Conservation (phyloP, 345 rosid genomes). For the Aquilaria malaccensis region DNA sequence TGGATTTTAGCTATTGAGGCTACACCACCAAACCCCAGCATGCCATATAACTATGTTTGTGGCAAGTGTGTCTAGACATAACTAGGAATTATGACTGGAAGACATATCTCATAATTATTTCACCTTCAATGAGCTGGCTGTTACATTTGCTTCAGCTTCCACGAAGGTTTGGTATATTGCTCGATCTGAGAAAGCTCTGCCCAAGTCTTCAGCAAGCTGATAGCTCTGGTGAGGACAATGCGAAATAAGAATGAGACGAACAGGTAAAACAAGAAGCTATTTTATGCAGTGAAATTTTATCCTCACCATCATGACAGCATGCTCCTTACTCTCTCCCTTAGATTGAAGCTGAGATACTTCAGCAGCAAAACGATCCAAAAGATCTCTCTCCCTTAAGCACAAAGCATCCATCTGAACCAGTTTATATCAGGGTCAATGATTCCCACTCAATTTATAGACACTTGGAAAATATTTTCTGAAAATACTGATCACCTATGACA, state of each 20-base stretch:
- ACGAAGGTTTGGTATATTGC: constrained; percentile 51
- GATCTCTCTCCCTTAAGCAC: constrained; percentile 83
- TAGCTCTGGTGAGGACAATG: constrained; percentile 39
- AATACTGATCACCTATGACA: neutral
- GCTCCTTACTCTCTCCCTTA: constrained; percentile 58
- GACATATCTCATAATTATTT: neutral
- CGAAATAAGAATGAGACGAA: constrained; percentile 5
- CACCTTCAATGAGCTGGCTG: constrained; percentile 65
- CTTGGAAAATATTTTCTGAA: too few relatives aligned
- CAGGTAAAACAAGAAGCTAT: constrained; percentile 5
- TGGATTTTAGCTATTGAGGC: too few relatives aligned
- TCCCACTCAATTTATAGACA: neutral
- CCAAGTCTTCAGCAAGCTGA: constrained; percentile 84
- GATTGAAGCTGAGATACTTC: constrained; percentile 59
- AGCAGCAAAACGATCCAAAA: constrained; percentile 51
- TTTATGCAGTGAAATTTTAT: constrained; percentile 6
- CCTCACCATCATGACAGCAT: constrained; percentile 52
- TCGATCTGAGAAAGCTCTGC: constrained; percentile 83
- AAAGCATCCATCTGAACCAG: constrained; percentile 50
- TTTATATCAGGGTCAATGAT: neutral
- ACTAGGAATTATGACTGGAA: too few relatives aligned
- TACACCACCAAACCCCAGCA: too few relatives aligned
- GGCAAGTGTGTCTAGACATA: too few relatives aligned
- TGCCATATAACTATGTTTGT: too few relatives aligned
- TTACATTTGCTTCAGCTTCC: constrained; percentile 45